These are phyloP conservation scores for Fusarium irregulare DNA, from an alignment of 2,329 filamentous ascomycete genomes.

Conservation along the genomic window DNA sequence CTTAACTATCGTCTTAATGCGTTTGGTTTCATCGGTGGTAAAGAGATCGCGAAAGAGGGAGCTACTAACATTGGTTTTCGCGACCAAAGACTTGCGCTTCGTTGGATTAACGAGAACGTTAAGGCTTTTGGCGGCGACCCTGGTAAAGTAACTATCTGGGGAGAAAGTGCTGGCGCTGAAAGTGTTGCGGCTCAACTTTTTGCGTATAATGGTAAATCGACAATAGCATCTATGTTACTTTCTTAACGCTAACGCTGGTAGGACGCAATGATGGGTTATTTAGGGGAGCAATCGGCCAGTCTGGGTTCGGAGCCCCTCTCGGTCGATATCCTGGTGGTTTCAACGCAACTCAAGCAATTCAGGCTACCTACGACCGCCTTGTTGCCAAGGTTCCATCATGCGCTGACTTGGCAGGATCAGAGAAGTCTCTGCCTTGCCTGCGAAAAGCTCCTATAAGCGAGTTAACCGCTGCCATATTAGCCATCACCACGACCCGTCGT, in stretches of 20 bases:
- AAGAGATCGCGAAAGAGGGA: constrained; percentile 54
- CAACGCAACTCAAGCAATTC: constrained; percentile 46
- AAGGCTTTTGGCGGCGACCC: constrained; percentile 58
- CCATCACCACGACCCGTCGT: neutral
- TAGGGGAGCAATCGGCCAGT: constrained; percentile 61
- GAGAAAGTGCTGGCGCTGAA: constrained; percentile 60
- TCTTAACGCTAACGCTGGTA: constrained; percentile 4
- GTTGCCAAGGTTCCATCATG: constrained; percentile 45
- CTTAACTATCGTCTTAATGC: constrained; percentile 62
- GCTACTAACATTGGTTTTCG: constrained; percentile 62
- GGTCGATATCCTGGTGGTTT: constrained; percentile 44
- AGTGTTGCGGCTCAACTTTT: constrained; percentile 28
- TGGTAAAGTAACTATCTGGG: constrained; percentile 61
- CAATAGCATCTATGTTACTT: accelerated
- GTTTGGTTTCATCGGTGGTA: constrained; percentile 60
- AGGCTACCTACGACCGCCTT: constrained; percentile 46
- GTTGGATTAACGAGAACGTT: constrained; percentile 62
- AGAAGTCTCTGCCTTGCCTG: constrained; percentile 45
- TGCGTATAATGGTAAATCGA: constrained; percentile 49
- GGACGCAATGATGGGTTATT: constrained; percentile 63
- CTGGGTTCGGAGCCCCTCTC: constrained; percentile 55
- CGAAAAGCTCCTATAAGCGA: constrained; percentile 46
- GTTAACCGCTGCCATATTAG: constrained; percentile 37
- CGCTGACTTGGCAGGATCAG: constrained; percentile 35
- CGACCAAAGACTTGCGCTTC: constrained; percentile 60